Base-by-base conservation (phyloP, 208 protist genomes). In the Blechomonas ayalai region DNA sequence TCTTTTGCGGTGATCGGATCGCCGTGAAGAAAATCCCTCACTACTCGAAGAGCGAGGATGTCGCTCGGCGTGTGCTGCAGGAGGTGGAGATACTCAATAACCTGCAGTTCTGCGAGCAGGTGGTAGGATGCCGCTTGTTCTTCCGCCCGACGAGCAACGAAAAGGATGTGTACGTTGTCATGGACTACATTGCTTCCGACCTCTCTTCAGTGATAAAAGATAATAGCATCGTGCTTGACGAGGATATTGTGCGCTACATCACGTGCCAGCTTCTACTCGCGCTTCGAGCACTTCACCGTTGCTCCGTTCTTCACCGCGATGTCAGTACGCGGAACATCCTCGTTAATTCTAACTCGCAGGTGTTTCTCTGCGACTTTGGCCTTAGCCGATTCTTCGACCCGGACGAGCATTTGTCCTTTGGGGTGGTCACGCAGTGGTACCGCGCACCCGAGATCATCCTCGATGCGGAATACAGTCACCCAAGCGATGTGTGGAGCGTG, bases 381-480 rank as follows among this genome's bases (percentile, higher is more conserved):
- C 77, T 95, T 31, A 88, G 77, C 55, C 78, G 88, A 40, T 90
- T 91, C 61, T 92, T 92, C 55, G 86, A 95, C 54, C 92, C 92
- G 15, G 82, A 91, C 52, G 82, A 95, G 55, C 88, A 93, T 51
- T 68, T 95, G 15, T 90, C 79, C 35, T 88, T 92, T 56, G 83
- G 84, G 19, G 88, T 95, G 12, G 88, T 95, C 15, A 92, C 88
- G 29, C 83, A 92, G 68, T 95, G 84, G 79, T 95, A 95, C 59
- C 67, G 88, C 13, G 88, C 88, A n/a, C 88, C 88, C 32, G 83
- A 95, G 67, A 90, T 95, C 43, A 91, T 95, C 45, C 68, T 93
- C 8, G 88, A 92, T 34, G 83, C 83, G 7, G 71, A 83, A 41
- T 92, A 91, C 69, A 66, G 78, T 63, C 74, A 79, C 43, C 47